Percentiles rank a stretch among this genome's conserved stretches.
phyloP scores from a whole-genome alignment of 1,284 basidiomycete genomes.

The Trichosporon sp. region DNA sequence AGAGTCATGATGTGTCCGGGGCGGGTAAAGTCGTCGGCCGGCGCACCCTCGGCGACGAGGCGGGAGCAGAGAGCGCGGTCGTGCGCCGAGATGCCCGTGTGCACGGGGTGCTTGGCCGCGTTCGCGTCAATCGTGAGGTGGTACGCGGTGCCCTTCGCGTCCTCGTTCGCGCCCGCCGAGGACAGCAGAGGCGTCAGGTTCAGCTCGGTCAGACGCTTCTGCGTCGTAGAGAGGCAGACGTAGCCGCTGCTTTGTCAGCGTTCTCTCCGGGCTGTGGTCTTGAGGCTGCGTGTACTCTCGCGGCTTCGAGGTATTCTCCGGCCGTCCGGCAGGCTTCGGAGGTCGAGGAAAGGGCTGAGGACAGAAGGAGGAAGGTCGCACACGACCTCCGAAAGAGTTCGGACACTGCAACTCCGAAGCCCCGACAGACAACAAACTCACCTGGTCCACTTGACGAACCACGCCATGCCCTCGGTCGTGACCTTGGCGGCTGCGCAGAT shows the following conservation, averaged over 20 bases:
- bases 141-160: slow-evolving; percentile 90
- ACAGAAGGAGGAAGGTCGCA: background rate
- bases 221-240: slow-evolving; percentile 83
- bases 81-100: slow-evolving; percentile 95
- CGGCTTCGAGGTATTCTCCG: background rate
- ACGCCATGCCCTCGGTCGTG: slow-evolving; percentile 96
- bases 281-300: background rate
- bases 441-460: slow-evolving; percentile 97
- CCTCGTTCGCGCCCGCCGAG: slow-evolving; percentile 63
- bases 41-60: slow-evolving; percentile 63
- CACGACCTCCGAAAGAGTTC: background rate
- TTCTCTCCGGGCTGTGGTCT: background rate
- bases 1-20: slow-evolving; percentile 96
- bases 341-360: slow-evolving; percentile 10
- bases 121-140: slow-evolving; percentile 94
- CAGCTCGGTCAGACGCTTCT: slow-evolving; percentile 70
- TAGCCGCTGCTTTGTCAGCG: slow-evolving; percentile 64
- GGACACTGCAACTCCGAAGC: background rate
- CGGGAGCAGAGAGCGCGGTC: slow-evolving; percentile 85
- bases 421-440: slow-evolving; percentile 45
- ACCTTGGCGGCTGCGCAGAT: slow-evolving; percentile 76
- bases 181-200: slow-evolving; percentile 90
- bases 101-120: slow-evolving; percentile 46
- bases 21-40: slow-evolving; percentile 74
- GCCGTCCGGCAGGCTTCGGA: background rate